Evolutionary conservation across 164 flowering plant genomes (phyloP), one percentile per base, ranked within the genome.

Genomic region (Tinospora cordifolia): DNA sequence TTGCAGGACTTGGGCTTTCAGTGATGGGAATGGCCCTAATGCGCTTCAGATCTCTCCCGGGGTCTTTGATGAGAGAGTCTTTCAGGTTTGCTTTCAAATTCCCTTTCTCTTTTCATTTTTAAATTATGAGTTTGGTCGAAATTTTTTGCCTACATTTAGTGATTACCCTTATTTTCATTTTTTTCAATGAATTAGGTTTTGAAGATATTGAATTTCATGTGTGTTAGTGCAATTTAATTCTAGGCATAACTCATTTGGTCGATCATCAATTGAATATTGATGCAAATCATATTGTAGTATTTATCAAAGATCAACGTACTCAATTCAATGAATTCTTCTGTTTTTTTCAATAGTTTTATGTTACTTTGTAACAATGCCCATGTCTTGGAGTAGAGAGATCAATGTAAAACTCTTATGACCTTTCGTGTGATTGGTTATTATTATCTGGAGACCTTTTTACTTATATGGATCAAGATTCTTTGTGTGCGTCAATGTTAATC

Each of bases 1-100:
- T 49, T 87, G 90, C 65, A 63, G 90, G 63, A 85, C 90, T 77
- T 85, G 90, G 88, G 90, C 88, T 47, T 87, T 87, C 72, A 85
- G 71, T 75, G 88, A 87, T 78, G 90, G 90, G 5, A 62, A 71
- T 73, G 76, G 75, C 11, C 75, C 79, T 66, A 75, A 81, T 76
- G 75, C 85, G 26, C 72, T 87, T 65, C 90, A 87, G 81, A 69
- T 74, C 46, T 76, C 78, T 0, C 90, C 88, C 66, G 90, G 90
- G 2, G 78, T 76, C 14, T 86, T 80, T 72, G 66, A 86, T 26
- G 82, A 86, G 46, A 74, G 76, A 47, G 86, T 79, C 64, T 83
- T 85, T 57, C 62, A 81, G 85, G 87, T 86, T 26, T 30, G 17
- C 39, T 54, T 46, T 15, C 30, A 66, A 26, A 1, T 39, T 65